A percentile compares a stretch with the other conserved stretches of the same genome.
Conservation (phyloP, 1,284 basidiomycete genomes). For the Microstroma glucosiphilum region DNA sequence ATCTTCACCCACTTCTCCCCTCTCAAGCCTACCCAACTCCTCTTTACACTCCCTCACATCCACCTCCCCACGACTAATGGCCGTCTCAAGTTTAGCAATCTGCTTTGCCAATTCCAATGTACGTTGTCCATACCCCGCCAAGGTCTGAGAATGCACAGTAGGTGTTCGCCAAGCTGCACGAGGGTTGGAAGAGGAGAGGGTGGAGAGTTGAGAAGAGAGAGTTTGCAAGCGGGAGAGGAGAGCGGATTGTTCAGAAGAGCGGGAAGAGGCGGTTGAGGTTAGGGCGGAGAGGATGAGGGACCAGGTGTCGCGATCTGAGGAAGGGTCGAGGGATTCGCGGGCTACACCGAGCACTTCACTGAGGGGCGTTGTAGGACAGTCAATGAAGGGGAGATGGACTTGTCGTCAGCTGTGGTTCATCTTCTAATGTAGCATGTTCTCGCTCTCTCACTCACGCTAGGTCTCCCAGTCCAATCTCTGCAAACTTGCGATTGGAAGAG, state of each 20-base stretch:
- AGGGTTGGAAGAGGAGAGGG: neutral
- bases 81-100: conserved; percentile 3
- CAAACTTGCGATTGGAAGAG: conserved; percentile 3
- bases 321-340: neutral
- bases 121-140: conserved; percentile 1
- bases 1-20: neutral
- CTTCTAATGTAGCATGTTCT: too few relatives aligned
- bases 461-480: conserved; percentile 1
- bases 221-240: too few relatives aligned
- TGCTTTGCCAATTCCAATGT: neutral
- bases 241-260: too few relatives aligned
- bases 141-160: neutral
- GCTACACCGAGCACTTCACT: neutral
- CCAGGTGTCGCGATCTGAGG: neutral
- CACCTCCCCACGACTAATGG: neutral
- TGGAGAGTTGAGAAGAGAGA: neutral
- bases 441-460: neutral
- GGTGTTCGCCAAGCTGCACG: neutral
- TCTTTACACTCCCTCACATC: conserved; percentile 5
- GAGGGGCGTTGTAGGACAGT: too few relatives aligned
- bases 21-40: neutral
- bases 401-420: too few relatives aligned
- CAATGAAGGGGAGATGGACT: neutral
- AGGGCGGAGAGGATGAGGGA: neutral
- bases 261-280: too few relatives aligned